Evolutionary conservation across 768 basidiomycete genomes (phyloP).

Genomic region (Favolaschia claudopus): DNA sequence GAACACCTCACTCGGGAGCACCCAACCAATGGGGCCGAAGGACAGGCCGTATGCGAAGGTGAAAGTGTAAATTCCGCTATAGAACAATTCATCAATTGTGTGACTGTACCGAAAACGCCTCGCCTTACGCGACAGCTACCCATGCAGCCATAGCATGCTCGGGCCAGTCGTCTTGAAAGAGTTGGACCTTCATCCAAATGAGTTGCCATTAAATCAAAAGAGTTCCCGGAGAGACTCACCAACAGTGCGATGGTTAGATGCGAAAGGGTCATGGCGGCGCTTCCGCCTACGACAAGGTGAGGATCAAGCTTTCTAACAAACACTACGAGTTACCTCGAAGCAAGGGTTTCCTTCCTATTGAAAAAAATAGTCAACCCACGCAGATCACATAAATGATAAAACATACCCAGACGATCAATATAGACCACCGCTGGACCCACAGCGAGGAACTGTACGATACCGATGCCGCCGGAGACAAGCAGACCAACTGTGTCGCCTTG

Average conservation of each 20-base stretch:
- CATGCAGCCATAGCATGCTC: conserved; percentile 67
- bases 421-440: conserved; percentile 76
- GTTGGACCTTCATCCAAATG: conserved; percentile 45
- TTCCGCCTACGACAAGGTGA: conserved; percentile 52
- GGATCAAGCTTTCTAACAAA: background rate
- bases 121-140: conserved; percentile 69
- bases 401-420: conserved; percentile 70
- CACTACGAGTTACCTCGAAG: conserved; percentile 49
- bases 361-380: background rate
- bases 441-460: conserved; percentile 43
- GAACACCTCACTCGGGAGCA: conserved; percentile 30
- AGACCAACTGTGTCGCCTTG: conserved; percentile 31
- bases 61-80: conserved; percentile 74
- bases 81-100: background rate
- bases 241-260: conserved; percentile 72
- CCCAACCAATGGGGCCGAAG: conserved; percentile 44
- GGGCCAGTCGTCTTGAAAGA: conserved; percentile 64
- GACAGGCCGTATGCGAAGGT: conserved; percentile 49
- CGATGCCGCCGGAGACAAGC: conserved; percentile 46
- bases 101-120: too few species aligned
- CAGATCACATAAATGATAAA: background rate
- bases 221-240: conserved; percentile 42
- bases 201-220: conserved; percentile 4
- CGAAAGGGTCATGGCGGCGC: conserved; percentile 66
- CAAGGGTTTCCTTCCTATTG: conserved; percentile 68